Base-by-base conservation (phyloP, 805 yeast genomes). In the Candida oleophila region DNA sequence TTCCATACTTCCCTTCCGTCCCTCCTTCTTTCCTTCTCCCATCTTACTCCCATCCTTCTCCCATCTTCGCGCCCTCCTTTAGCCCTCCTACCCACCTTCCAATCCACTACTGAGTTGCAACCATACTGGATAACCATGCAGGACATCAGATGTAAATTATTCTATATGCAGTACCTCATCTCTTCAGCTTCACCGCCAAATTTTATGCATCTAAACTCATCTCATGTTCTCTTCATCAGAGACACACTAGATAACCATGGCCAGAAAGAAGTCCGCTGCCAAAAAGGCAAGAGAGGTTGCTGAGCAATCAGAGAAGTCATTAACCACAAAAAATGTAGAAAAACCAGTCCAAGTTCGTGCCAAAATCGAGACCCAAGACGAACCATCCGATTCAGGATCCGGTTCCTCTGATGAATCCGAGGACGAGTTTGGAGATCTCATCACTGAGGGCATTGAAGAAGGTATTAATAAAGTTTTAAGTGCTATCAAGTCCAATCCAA, bases 351-450 rank as follows among this genome's bases (percentile, higher is more conserved):
- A 41, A 38, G 37, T 4, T 18, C 43, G 33, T 9, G 16, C 56
- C 11, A 53, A 41, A 53, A 62, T 44, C 20, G 41, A 56, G n/a
- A 45, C 53, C 16, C 50, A 61, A 43, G 41, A 37, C 14, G 67
- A 60, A 41, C 69, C 62, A 34, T 60, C 58, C 12, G 62, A 51
- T 7, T 54, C 42, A 15, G 44, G 38, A 11, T 63, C 56, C 2
- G 60, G 54, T 4, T 65, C 60, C 12, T 59, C 59, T 14, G 60
- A 47, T 2, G 96, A 89, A 60, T 89, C 83, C 3, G 99, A 92
- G 66, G 99, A 94, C 61, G 97, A 91, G 49, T 84, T 65, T 54
- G 99, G 97, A 44, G 96, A 90, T 25, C 71, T 94, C 43, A 75
- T 89, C 44, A 92, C 97, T 0, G 89, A 81, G 41, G 90, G 87